These are phyloP conservation scores for Neofusicoccum cordaticola DNA, from an alignment of 2,329 filamentous ascomycete genomes.

Conservation along the genomic window DNA sequence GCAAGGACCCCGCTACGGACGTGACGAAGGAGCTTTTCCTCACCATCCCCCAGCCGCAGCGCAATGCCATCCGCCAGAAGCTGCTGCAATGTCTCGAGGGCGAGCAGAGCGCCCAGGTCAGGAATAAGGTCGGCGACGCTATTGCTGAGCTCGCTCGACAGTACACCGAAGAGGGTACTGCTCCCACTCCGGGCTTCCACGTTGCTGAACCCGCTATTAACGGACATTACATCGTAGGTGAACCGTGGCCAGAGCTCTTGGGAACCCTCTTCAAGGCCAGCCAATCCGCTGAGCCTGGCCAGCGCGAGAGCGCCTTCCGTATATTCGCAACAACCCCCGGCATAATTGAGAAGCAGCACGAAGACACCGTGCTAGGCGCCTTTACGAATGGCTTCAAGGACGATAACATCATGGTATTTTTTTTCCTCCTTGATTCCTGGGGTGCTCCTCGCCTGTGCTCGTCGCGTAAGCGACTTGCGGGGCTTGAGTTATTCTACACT, in stretches of 20 bases:
- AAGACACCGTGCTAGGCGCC: constrained; percentile 81
- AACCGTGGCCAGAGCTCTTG: constrained; percentile 87
- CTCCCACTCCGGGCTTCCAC: background rate
- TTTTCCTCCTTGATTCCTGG: background rate
- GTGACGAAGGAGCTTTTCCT: constrained; percentile 82
- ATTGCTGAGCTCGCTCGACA: constrained; percentile 93
- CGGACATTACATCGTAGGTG: constrained; percentile 51
- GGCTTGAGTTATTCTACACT: background rate
- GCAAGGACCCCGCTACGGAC: constrained; percentile 67
- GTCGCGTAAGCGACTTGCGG: background rate
- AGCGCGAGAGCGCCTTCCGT: constrained; percentile 89
- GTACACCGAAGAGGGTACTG: constrained; percentile 85
- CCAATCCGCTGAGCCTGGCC: constrained; percentile 75
- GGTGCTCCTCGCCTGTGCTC: background rate
- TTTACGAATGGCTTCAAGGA: constrained; percentile 94
- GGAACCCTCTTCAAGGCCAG: constrained; percentile 84
- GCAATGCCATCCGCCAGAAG: constrained; percentile 76
- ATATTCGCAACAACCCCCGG: constrained; percentile 94
- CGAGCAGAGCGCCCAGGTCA: constrained; percentile 70
- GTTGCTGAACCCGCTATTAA: constrained; percentile 16
- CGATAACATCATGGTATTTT: constrained; percentile 69
- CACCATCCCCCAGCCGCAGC: constrained; percentile 70
- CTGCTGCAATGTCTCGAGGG: constrained; percentile 72
- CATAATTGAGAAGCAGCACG: constrained; percentile 94
- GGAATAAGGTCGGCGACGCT: constrained; percentile 97